Conservation (phyloP, 805 yeast species). For the Isabelozyma pseudorhagii region DNA sequence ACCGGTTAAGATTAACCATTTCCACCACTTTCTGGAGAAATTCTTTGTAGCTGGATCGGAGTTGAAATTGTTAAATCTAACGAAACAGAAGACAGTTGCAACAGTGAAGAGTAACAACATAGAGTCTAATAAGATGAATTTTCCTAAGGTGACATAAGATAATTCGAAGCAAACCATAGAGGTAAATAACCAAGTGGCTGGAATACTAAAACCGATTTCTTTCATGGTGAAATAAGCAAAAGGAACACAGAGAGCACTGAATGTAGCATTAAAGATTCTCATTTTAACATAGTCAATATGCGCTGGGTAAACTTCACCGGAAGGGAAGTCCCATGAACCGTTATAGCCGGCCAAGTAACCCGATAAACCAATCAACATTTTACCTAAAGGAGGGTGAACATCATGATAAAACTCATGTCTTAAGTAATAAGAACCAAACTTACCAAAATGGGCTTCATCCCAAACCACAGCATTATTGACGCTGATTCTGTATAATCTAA, state of each 20-base stretch:
- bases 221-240: constrained; percentile 69
- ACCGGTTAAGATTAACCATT: constrained; percentile 85
- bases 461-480: constrained; percentile 63
- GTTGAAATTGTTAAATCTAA: constrained; percentile 65
- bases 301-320: constrained; percentile 64
- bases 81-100: constrained; percentile 71
- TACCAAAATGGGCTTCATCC: constrained; percentile 92
- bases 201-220: constrained; percentile 47
- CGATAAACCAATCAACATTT: constrained; percentile 73
- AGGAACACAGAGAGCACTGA: constrained; percentile 66
- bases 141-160: constrained; percentile 66
- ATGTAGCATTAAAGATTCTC: constrained; percentile 70
- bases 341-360: constrained; percentile 83
- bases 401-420: constrained; percentile 80
- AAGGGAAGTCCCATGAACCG: constrained; percentile 70
- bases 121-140: constrained; percentile 73
- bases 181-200: constrained; percentile 58
- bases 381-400: constrained; percentile 86
- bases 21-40: constrained; percentile 86
- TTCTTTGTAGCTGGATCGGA: constrained; percentile 29
- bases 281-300: constrained; percentile 57
- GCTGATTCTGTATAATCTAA: constrained; percentile 60
- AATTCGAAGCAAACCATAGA: constrained; percentile 65
- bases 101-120: constrained; percentile 75
- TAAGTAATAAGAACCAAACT: constrained; percentile 77